phyloP scores from a whole-genome alignment of 2,329 filamentous ascomycete genomes.

The Didymella pinodella region DNA sequence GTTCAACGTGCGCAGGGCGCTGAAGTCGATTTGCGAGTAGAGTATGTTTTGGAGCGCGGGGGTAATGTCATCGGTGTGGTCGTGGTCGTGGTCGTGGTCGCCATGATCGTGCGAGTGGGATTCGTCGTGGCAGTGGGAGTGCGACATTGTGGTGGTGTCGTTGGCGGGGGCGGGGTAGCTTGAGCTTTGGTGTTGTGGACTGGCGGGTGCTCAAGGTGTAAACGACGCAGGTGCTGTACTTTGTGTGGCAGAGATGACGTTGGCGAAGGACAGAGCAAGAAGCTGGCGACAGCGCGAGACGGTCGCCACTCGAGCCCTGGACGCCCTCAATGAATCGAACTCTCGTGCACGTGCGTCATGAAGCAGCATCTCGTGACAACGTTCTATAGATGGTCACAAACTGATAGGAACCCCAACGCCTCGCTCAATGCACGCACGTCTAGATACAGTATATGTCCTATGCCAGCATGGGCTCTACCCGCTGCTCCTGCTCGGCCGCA shows the following conservation, averaged over 20 bases:
- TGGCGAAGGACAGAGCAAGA: neutral
- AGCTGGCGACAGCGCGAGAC: neutral
- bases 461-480: constrained; percentile 49
- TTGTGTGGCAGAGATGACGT: neutral
- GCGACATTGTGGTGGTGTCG: constrained; percentile 35
- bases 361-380: neutral
- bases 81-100: constrained; percentile 73
- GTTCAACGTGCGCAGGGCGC: constrained; percentile 83
- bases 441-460: neutral
- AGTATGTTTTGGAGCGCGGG: constrained; percentile 90
- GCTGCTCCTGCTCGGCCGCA: constrained; percentile 38
- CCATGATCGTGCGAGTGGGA: constrained; percentile 58
- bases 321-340: neutral
- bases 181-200: neutral
- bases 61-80: constrained; percentile 90
- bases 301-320: neutral
- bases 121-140: constrained; percentile 35
- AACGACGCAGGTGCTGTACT: constrained; percentile 2
- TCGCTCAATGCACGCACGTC: constrained; percentile 41
- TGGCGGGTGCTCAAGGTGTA: neutral
- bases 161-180: constrained; percentile 46
- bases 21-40: constrained; percentile 91
- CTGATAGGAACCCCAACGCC: constrained; percentile 38
- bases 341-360: neutral
- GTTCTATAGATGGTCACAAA: neutral